Conservation (phyloP, 352 stramenopile species). For the Globisporangium nodosum region DNA sequence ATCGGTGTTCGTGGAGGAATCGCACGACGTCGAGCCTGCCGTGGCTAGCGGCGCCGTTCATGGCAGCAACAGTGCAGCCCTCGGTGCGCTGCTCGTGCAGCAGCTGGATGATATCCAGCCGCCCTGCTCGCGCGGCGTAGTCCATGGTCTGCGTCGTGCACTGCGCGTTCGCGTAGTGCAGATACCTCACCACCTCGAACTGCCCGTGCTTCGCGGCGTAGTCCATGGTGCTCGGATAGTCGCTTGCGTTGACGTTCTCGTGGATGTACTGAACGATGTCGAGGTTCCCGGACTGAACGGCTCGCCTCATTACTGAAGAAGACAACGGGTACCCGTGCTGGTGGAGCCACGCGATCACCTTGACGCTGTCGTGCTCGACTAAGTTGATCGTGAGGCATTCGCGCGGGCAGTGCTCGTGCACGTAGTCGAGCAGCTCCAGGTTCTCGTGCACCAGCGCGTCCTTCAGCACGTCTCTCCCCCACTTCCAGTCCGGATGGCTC, state of each 20-base stretch:
- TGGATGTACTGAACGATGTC: conserved; percentile 2
- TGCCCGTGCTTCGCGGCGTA: conserved; percentile 1
- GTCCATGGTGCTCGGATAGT: not conserved
- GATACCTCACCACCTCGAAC: conserved; percentile 3
- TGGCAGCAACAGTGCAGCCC: not conserved
- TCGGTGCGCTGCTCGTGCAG: not conserved
- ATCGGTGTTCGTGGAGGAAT: not conserved
- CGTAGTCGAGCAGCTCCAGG: conserved; percentile 4
- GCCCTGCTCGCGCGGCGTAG: not conserved
- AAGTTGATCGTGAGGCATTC: not conserved
- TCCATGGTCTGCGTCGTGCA: not conserved
- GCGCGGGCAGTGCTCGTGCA: conserved; percentile 1
- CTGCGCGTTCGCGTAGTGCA: not conserved
- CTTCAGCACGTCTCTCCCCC: not conserved
- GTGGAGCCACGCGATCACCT: conserved; percentile 7
- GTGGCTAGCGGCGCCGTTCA: no score
- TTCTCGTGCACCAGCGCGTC: conserved; percentile 1
- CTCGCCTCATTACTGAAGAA: not conserved
- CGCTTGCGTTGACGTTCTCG: not conserved
- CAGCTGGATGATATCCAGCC: not conserved
- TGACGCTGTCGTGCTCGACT: not conserved
- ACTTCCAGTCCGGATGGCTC: not conserved
- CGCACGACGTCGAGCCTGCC: not conserved
- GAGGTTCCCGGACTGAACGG: not conserved
- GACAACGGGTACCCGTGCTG: not conserved